phyloP scores from a whole-genome alignment of 345 rosid genomes.

The Euphorbia peplus region DNA sequence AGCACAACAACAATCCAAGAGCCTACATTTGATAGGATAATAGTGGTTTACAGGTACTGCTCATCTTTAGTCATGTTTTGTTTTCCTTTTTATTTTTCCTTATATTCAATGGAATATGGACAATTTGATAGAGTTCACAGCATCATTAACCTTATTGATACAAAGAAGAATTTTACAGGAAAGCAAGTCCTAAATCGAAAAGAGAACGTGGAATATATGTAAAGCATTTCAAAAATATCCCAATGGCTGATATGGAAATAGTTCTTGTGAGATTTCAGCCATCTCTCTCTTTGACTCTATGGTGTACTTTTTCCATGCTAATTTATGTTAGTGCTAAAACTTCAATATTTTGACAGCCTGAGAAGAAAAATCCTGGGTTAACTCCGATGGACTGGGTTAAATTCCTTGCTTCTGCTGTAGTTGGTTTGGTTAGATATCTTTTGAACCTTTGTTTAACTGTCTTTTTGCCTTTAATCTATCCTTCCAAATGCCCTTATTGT shows the following conservation, averaged over 20 bases:
- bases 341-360: constrained; percentile 62
- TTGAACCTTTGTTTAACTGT: neutral
- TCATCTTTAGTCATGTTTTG: neutral
- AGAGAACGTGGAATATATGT: constrained; percentile 69
- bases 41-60: constrained; percentile 81
- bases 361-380: constrained; percentile 92
- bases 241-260: constrained; percentile 99
- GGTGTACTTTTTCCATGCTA: neutral
- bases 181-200: constrained; percentile 50
- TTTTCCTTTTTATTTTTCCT: neutral
- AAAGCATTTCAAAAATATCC: constrained; percentile 96
- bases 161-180: constrained; percentile 37
- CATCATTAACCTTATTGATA: neutral
- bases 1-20: constrained; percentile 84
- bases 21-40: constrained; percentile 95
- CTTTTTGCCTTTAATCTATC: neutral
- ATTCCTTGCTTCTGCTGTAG: constrained; percentile 80
- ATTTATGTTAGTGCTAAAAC: constrained; percentile 13
- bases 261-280: constrained; percentile 72
- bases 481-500: constrained; percentile 12
- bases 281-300: constrained; percentile 16
- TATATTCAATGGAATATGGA: neutral
- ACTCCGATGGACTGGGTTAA: constrained; percentile 98
- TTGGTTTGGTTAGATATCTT: constrained; percentile 74
- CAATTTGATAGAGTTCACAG: neutral